These are phyloP conservation scores for Gentiana straminea DNA, from an alignment of 257 asterid species.

Conservation along the genomic window DNA sequence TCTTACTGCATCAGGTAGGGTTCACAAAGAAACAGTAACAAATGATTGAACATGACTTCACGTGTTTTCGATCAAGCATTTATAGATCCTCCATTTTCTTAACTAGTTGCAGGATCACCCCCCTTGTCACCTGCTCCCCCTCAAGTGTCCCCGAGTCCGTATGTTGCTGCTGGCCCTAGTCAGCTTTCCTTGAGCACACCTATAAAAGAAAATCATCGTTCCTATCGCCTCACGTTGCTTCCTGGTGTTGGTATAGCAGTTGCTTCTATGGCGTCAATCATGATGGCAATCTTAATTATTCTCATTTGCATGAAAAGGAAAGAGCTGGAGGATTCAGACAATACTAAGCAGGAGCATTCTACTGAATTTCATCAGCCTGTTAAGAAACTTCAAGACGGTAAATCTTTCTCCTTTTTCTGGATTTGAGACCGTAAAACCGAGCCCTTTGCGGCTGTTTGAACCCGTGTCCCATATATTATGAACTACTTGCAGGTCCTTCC, in stretches of 20 bases:
- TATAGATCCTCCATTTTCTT: conserved; percentile 3
- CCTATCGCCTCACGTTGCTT: conserved; percentile 49
- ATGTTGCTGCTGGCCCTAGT: conserved; percentile 48
- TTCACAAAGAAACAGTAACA: neutral
- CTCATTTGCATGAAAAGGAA: conserved; percentile 53
- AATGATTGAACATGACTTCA: neutral
- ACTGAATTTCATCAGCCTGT: conserved; percentile 41
- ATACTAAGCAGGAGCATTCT: conserved; percentile 24
- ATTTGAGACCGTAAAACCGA: neutral
- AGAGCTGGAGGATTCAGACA: conserved; percentile 51
- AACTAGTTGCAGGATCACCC: conserved; percentile 31
- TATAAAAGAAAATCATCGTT: conserved; percentile 32
- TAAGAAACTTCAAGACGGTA: conserved; percentile 68
- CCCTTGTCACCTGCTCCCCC: conserved; percentile 38
- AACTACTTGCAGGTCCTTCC: conserved; percentile 53
- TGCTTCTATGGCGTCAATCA: conserved; percentile 34
- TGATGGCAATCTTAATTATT: conserved; percentile 46
- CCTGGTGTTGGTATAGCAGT: conserved; percentile 64
- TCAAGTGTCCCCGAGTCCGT: conserved; percentile 41
- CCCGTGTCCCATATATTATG: conserved; percentile 8
- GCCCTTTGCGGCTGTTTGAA: conserved; percentile 3
- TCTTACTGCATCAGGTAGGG: conserved; percentile 41
- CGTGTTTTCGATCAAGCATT: neutral
- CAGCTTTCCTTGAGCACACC: conserved; percentile 38
- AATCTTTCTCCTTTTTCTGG: neutral